Percentiles rank a stretch among this genome's conserved stretches.
Conservation (phyloP, 108 stramenopile genomes). For the Nitzschia sp. region DNA sequence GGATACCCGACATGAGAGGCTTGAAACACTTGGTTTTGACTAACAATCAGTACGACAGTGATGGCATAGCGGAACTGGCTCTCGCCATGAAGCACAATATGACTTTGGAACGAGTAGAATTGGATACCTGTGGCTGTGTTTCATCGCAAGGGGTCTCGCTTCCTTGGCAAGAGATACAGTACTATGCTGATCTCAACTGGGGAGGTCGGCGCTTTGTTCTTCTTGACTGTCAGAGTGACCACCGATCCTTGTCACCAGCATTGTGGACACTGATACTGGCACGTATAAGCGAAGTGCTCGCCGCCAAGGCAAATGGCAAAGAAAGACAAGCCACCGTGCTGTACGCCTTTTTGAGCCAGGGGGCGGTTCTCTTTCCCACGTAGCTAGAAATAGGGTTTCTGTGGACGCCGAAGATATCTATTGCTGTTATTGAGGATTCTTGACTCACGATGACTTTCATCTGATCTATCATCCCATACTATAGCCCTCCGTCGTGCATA, state of each 20-base stretch:
- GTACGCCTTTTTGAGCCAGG: conserved; percentile 5
- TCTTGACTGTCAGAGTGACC: neutral
- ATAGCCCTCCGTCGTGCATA: too few relatives aligned
- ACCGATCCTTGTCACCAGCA: neutral
- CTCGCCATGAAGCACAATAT: conserved; percentile 8
- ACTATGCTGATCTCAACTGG: conserved; percentile 28
- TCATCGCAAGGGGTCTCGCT: neutral
- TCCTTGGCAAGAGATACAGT: neutral
- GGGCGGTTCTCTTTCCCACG: conserved; percentile 19
- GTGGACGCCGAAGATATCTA: too few relatives aligned
- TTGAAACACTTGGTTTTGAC: neutral
- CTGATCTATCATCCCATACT: too few relatives aligned
- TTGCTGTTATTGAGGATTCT: too few relatives aligned
- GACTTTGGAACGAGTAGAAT: neutral
- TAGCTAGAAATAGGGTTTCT: too few relatives aligned
- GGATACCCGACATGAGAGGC: conserved; percentile 11
- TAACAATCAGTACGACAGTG: neutral
- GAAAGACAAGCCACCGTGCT: conserved; percentile 13
- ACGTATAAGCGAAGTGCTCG: neutral
- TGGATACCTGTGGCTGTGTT: neutral
- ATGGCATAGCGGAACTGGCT: neutral
- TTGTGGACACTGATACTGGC: conserved; percentile 19
- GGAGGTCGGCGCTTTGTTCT: conserved; percentile 10
- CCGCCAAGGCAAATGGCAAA: neutral
- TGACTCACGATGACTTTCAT: too few relatives aligned